Percentiles rank a stretch among this genome's conserved stretches.
Conservation (phyloP, 2,329 filamentous ascomycete genomes). For the Pseudonectria buxi region DNA sequence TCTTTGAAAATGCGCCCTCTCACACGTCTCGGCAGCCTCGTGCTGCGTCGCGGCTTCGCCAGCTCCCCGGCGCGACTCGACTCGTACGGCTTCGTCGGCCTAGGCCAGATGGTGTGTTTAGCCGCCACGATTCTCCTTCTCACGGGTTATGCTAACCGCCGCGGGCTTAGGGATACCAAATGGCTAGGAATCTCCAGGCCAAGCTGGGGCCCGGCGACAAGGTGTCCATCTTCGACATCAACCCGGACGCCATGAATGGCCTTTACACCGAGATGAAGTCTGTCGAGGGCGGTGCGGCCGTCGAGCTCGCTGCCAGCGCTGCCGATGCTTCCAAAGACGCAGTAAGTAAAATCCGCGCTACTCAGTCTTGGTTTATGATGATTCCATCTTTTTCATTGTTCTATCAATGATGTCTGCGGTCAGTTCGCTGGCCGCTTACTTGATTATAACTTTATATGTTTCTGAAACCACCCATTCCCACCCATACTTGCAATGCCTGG, state of each 20-base stretch:
- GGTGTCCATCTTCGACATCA: conserved; percentile 51
- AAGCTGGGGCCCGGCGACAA: conserved; percentile 46
- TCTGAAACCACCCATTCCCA: conserved; percentile 3
- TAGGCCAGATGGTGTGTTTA: conserved; percentile 53
- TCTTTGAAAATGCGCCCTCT: conserved; percentile 13
- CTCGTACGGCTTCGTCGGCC: conserved; percentile 52
- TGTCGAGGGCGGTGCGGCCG: conserved; percentile 37
- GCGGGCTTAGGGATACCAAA: conserved; percentile 47
- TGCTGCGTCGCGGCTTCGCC: conserved; percentile 44
- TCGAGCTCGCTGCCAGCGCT: conserved; percentile 39
- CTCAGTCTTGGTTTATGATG: conserved; percentile 43
- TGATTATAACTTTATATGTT: background rate
- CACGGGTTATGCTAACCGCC: conserved; percentile 4
- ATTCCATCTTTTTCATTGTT: conserved; percentile 39
- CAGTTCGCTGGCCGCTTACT: background rate
- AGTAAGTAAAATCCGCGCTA: conserved; percentile 34
- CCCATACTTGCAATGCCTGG: too few species aligned
- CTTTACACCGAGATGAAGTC: conserved; percentile 43
- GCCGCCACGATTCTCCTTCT: background rate
- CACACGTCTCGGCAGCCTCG: conserved; percentile 20
- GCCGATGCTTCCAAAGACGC: conserved; percentile 45
- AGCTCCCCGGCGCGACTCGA: conserved; percentile 41
- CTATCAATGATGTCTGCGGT: too few species aligned
- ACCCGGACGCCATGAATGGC: conserved; percentile 39
- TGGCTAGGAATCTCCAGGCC: conserved; percentile 55